Evolutionary conservation across 2,329 filamentous ascomycete genomes (phyloP).

Genomic region (Diaporthe citriasiana): DNA sequence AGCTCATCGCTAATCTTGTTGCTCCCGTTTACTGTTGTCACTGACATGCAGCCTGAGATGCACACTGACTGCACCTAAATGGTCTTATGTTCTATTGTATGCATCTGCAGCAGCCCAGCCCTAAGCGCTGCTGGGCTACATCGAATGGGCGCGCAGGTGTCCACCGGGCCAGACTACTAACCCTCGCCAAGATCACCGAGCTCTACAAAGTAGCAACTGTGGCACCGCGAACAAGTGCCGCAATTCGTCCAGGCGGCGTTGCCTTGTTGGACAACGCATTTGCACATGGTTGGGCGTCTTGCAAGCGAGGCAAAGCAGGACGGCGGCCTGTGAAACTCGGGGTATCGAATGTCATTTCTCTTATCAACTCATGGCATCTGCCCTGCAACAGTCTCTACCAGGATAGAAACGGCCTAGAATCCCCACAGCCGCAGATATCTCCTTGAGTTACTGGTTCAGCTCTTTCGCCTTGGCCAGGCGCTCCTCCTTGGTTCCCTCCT

Average conservation of each 20-base stretch:
- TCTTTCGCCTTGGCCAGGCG: slow-evolving; percentile 74
- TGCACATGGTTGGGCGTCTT: slow-evolving; percentile 14
- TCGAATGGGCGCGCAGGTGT: too few relatives aligned
- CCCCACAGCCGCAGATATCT: neutral
- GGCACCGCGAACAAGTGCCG: neutral
- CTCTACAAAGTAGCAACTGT: neutral
- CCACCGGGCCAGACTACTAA: neutral
- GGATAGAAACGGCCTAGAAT: neutral
- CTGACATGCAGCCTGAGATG: neutral
- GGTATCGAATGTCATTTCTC: slow-evolving; percentile 14
- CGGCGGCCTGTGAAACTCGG: neutral
- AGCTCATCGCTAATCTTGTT: neutral
- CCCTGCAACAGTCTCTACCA: slow-evolving; percentile 10
- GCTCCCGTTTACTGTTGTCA: neutral
- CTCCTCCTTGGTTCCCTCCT: slow-evolving; percentile 78
- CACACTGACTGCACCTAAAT: slow-evolving; percentile 1
- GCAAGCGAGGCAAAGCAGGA: neutral
- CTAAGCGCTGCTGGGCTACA: neutral
- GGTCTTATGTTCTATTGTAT: neutral
- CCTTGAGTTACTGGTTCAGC: slow-evolving; percentile 65
- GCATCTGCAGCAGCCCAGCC: slow-evolving; percentile 4
- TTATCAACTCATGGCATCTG: slow-evolving; percentile 22
- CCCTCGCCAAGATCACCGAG: slow-evolving; percentile 4
- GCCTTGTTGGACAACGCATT: neutral
- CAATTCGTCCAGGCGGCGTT: neutral